A percentile compares a stretch with the other conserved stretches of the same genome.
Conservation (phyloP, 352 stramenopile species). For the Phytophthora ramorum region DNA sequence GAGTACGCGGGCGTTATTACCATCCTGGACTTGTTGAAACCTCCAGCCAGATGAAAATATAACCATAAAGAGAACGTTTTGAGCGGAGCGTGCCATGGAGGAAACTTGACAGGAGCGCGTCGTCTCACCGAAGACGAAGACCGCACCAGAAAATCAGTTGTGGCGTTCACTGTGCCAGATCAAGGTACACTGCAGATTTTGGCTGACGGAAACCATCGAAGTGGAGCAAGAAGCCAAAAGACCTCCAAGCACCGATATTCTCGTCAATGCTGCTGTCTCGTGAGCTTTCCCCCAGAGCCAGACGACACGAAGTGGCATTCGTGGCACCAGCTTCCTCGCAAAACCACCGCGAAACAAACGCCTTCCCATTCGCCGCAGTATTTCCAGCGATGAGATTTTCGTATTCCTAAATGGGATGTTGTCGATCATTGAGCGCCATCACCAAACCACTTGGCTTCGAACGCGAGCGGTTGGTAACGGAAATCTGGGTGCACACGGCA, state of each 20-base stretch:
- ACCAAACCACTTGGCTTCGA: background rate
- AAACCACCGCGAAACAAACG: too few species aligned
- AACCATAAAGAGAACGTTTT: background rate
- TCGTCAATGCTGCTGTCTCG: too few species aligned
- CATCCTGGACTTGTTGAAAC: constrained; percentile 7
- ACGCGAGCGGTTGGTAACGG: constrained; percentile 12
- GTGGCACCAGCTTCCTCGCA: too few species aligned
- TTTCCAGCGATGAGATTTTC: constrained; percentile 8
- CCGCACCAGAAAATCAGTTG: too few species aligned
- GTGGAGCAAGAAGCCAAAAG: too few species aligned
- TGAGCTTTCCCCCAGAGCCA: too few species aligned
- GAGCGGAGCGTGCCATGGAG: constrained; percentile 6
- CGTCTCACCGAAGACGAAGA: background rate
- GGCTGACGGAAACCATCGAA: too few species aligned
- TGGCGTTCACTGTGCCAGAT: too few species aligned
- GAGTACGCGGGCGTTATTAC: background rate
- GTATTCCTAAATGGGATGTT: constrained; percentile 11
- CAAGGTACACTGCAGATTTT: too few species aligned
- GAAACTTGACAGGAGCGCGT: constrained; percentile 2
- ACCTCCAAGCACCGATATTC: too few species aligned
- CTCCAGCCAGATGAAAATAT: background rate
- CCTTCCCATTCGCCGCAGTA: constrained; percentile 4
- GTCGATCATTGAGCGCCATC: background rate
- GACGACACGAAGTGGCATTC: too few species aligned
- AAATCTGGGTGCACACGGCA: background rate